A percentile compares a stretch with the other conserved stretches of the same genome.
Conservation (phyloP, 2,329 filamentous ascomycete genomes). For the Escovopsis weberi region DNA sequence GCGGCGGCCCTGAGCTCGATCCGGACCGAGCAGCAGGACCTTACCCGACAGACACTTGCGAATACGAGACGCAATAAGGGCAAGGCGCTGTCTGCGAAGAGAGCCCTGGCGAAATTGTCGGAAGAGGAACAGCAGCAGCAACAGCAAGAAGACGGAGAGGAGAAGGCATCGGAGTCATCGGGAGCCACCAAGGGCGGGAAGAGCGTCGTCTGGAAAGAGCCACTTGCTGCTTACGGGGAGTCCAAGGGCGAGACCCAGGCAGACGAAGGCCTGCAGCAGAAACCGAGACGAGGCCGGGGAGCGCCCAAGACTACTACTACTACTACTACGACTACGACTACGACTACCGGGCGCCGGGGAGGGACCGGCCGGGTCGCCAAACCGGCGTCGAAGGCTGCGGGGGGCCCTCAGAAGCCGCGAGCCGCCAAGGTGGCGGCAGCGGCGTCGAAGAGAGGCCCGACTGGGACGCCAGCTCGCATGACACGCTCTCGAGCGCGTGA, state of each 20-base stretch:
- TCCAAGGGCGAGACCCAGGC: conserved; percentile 8
- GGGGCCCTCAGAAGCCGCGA: conserved; percentile 12
- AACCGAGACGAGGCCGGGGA: conserved; percentile 12
- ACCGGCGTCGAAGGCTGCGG: conserved; percentile 8
- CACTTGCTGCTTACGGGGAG: conserved; percentile 16
- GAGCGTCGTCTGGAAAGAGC: conserved; percentile 21
- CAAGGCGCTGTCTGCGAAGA: conserved; percentile 19
- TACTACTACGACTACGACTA: no score
- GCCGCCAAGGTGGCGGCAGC: conserved; percentile 14
- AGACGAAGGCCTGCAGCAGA: conserved; percentile 11
- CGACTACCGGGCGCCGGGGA: conserved; percentile 11
- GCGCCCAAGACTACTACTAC: not conserved
- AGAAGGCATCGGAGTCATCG: conserved; percentile 6
- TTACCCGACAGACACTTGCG: conserved; percentile 18
- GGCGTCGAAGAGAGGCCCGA: conserved; percentile 19
- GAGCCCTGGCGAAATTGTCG: conserved; percentile 18
- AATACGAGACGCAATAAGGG: conserved; percentile 24
- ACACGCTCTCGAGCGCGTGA: conserved; percentile 17
- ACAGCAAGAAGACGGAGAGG: conserved; percentile 8
- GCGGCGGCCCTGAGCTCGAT: conserved; percentile 10
- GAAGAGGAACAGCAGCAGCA: conserved; percentile 7
- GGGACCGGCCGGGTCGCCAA: conserved; percentile 17
- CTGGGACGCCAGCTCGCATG: conserved; percentile 20
- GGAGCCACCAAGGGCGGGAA: conserved; percentile 11
- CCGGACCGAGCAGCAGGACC: conserved; percentile 18